Evolutionary conservation across 139 green algal genomes (phyloP), one percentile per base, ranked within the genome.

Genomic region (Picochlorum sp.): DNA sequence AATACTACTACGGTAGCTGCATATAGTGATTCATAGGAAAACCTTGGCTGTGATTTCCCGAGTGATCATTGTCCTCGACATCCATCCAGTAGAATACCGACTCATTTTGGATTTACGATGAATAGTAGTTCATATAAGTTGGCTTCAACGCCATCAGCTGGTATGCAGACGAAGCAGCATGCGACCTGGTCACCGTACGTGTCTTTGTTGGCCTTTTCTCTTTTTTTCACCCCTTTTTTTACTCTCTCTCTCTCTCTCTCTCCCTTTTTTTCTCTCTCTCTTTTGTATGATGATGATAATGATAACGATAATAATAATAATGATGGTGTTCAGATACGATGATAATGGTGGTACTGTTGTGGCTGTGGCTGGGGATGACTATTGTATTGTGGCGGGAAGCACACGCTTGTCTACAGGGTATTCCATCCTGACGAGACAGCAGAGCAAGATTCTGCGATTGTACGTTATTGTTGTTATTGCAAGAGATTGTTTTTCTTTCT

Each of bases 331-430:
- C 45, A 71, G 57, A 57, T 74, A 74, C 61, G 63, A 68, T 66
- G 51, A 74, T 58, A 67, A 63, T 62, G 80, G 81, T 69, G 95
- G 92, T 59, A 95, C 90, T 0, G 77, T 80, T 14, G 73, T 95
- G 18, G 94, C 94, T 8, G 86, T 99, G 1, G 94, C 92, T 8
- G 94, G 94, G 1, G 74, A 88, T 34, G 87, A 96, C 65, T 99
- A 97, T 79, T 96, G 87, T 77, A 86, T 99, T 16, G 79, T 98
- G 1, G 94, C 92, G 15, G 89, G 74, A 10, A 91, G 83, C 77
- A 98, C 86, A 1, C 83, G 94, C 14, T 81, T 99, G 65, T 95
- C 88, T 0, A 96, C 90, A 1, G 94, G 94, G n/a, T 98, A 88
- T 79, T 87, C 66, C 71, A 97, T 99, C 62, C 69, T 99, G 1